A percentile compares a stretch with the other conserved stretches of the same genome.
Conservation (phyloP, 371 early-diverging fungal species). For the Mortierella sp. region DNA sequence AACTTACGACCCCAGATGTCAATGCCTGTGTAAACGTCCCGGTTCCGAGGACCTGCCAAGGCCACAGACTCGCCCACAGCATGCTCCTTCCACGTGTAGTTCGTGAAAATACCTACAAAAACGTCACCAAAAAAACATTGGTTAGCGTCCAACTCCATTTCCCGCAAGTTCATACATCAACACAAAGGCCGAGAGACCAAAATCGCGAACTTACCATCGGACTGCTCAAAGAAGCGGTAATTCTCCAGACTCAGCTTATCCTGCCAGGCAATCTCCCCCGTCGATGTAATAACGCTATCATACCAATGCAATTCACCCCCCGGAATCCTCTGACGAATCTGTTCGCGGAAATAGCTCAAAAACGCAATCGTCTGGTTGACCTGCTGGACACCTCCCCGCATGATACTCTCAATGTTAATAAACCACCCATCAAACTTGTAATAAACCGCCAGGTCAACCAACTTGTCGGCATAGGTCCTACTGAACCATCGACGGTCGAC, state of each 20-base stretch:
- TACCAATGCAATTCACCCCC: conserved; percentile 69
- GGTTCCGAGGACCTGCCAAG: conserved; percentile 53
- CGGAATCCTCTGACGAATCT: conserved; percentile 64
- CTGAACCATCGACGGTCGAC: conserved; percentile 52
- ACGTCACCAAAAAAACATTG: neutral
- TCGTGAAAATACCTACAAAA: conserved; percentile 68
- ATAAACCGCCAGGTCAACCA: conserved; percentile 71
- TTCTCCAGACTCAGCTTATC: conserved; percentile 66
- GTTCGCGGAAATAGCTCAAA: conserved; percentile 60
- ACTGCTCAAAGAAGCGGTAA: conserved; percentile 62
- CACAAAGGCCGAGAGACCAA: neutral
- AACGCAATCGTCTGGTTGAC: conserved; percentile 58
- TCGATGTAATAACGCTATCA: conserved; percentile 48
- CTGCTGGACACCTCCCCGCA: conserved; percentile 55
- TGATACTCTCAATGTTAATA: conserved; percentile 72
- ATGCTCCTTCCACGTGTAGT: conserved; percentile 72
- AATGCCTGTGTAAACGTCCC: conserved; percentile 72
- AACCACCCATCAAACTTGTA: conserved; percentile 81
- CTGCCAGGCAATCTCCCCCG: conserved; percentile 66
- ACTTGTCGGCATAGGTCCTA: conserved; percentile 65
- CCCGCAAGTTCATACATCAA: too few relatives aligned
- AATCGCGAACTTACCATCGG: conserved; percentile 65
- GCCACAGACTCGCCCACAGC: conserved; percentile 55
- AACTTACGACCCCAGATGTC: conserved; percentile 75
- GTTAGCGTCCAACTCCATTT: neutral